These are phyloP conservation scores for Rhodotorula taiwanensis DNA, from an alignment of 768 basidiomycete genomes.

Conservation along the genomic window DNA sequence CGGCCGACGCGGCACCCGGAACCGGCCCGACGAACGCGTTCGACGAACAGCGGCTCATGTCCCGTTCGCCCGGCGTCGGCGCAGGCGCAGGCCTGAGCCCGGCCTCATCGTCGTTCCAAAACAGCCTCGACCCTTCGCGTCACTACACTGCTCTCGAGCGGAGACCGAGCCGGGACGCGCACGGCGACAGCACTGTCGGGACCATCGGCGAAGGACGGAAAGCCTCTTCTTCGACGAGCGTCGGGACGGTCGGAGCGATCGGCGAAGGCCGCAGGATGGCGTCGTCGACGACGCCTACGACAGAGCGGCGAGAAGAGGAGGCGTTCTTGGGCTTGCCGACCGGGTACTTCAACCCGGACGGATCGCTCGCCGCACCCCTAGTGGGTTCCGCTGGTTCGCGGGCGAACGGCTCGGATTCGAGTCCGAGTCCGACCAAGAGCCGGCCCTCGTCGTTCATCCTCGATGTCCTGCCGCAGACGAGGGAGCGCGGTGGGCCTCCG, in stretches of 20 bases:
- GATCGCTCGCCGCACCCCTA: slow-evolving; percentile 4
- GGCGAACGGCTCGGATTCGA: too few species aligned
- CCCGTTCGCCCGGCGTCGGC: background rate
- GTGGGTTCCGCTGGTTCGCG: background rate
- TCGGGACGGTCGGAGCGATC: slow-evolving; percentile 13
- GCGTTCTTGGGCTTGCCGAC: slow-evolving; percentile 9
- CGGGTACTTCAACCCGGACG: slow-evolving; percentile 15
- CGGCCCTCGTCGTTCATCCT: slow-evolving; percentile 33
- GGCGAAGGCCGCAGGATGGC: slow-evolving; percentile 19
- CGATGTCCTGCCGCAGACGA: slow-evolving; percentile 31
- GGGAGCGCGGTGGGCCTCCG: slow-evolving; percentile 12
- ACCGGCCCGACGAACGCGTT: too few species aligned
- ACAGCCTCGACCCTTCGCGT: background rate
- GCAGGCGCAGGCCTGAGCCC: slow-evolving; percentile 6
- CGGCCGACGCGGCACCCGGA: too few species aligned
- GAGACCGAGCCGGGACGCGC: slow-evolving; percentile 12
- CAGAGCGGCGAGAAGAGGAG: slow-evolving; percentile 6
- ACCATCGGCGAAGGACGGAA: slow-evolving; percentile 11
- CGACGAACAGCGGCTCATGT: too few species aligned
- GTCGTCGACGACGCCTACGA: background rate
- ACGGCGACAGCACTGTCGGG: slow-evolving; percentile 5
- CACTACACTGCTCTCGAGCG: slow-evolving; percentile 19
- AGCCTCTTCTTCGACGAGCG: background rate
- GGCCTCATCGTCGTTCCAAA: background rate
- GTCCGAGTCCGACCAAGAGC: slow-evolving; percentile 6